phyloP scores from a whole-genome alignment of 352 stramenopile genomes.

The Phytophthora tubulina region DNA sequence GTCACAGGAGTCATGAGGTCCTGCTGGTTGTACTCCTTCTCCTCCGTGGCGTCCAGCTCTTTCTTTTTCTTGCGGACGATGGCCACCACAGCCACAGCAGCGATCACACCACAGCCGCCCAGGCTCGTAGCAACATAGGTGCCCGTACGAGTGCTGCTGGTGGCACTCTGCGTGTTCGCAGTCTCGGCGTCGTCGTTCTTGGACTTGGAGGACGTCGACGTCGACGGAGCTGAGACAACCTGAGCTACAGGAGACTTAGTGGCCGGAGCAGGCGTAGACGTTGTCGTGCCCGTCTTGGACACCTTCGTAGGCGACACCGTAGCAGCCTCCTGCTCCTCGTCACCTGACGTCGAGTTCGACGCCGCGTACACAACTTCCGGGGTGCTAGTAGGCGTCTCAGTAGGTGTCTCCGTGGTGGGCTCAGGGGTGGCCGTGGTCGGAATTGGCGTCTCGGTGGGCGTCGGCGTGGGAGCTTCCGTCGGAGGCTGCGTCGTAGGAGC shows the following conservation, averaged over 20 bases:
- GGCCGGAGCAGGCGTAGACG: conserved; percentile 2
- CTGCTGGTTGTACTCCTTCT: conserved; percentile 42
- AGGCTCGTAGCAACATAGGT: conserved; percentile 31
- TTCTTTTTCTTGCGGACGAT: conserved; percentile 69
- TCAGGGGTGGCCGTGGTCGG: conserved; percentile 10
- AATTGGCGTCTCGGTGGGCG: conserved; percentile 9
- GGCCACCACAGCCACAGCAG: conserved; percentile 47
- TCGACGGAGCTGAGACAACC: conserved; percentile 23
- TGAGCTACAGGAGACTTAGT: conserved; percentile 8
- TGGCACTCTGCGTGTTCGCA: conserved; percentile 26
- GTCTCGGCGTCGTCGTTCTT: conserved; percentile 12
- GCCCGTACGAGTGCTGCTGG: not conserved
- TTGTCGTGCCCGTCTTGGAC: conserved; percentile 14
- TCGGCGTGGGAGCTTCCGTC: conserved; percentile 17
- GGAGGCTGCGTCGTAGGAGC: not conserved
- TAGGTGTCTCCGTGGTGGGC: conserved; percentile 17
- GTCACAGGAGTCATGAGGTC: conserved; percentile 55
- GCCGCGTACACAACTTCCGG: conserved; percentile 17
- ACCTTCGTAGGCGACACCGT: conserved; percentile 26
- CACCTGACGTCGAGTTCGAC: conserved; percentile 30
- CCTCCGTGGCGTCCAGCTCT: conserved; percentile 48
- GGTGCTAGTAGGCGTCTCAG: conserved; percentile 23
- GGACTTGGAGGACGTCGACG: conserved; percentile 19
- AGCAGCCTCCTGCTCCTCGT: conserved; percentile 30
- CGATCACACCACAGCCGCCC: conserved; percentile 35